Percentiles rank a stretch among this genome's conserved stretches.
Conservation (phyloP, 257 asterid species). For the Rubia yunnanensis region DNA sequence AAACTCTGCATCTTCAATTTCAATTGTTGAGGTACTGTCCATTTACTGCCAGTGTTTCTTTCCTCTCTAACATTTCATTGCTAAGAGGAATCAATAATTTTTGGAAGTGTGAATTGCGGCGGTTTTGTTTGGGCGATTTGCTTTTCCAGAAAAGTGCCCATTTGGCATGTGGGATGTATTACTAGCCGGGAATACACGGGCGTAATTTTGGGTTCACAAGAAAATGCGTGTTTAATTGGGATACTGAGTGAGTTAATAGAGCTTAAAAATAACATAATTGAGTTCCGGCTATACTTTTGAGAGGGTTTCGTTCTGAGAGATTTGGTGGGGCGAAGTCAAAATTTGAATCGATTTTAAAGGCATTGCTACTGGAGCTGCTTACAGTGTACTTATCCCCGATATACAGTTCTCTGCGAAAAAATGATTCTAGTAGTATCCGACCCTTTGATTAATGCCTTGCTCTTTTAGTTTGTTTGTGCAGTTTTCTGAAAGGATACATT, state of each 20-base stretch:
- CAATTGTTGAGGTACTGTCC: background rate
- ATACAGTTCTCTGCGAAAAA: no score
- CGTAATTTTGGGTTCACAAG: background rate
- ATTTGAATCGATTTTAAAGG: background rate
- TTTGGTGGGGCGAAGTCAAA: background rate
- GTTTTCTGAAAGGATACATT: no score
- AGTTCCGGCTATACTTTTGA: no score
- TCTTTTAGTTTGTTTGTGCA: background rate
- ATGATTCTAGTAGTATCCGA: background rate
- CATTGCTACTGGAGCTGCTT: background rate
- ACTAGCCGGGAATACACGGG: background rate
- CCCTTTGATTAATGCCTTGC: background rate
- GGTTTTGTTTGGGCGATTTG: background rate
- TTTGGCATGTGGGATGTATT: background rate
- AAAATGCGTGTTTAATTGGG: background rate
- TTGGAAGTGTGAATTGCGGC: background rate
- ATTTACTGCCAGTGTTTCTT: background rate
- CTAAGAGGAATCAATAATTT: background rate
- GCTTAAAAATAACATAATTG: background rate
- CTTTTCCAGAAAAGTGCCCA: background rate
- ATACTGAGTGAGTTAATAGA: background rate
- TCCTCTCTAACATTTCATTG: background rate
- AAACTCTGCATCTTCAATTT: background rate
- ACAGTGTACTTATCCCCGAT: background rate
- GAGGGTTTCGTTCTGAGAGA: background rate